A percentile compares a stretch with the other conserved stretches of the same genome.
Evolutionary conservation across 192 early-diverging fungal species (phyloP).

Genomic region (Spizellomyces sp.): DNA sequence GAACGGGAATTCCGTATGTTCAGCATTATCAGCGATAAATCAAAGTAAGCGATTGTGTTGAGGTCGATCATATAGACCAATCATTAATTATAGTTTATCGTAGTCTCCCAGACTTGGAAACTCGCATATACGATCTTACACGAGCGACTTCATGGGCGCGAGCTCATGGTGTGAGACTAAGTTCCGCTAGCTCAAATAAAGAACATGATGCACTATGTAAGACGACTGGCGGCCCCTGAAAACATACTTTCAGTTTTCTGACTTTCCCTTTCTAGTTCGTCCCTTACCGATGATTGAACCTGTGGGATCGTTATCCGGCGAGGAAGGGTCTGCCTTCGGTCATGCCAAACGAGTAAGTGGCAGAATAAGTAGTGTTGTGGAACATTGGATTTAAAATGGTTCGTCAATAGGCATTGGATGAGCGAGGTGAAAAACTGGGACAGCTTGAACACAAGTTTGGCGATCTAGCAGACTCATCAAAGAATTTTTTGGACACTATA

Average conservation of each 20-base stretch:
- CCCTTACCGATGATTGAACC: not conserved
- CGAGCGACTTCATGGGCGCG: constrained; percentile 26
- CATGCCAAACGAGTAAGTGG: not conserved
- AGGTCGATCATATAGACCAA: not conserved
- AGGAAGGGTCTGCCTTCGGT: not conserved
- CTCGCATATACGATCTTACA: constrained; percentile 22
- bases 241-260: no score
- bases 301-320: not conserved
- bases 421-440: constrained; percentile 65
- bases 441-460: constrained; percentile 60
- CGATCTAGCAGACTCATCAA: constrained; percentile 55
- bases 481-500: constrained; percentile 59
- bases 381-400: not conserved
- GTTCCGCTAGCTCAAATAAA: constrained; percentile 1
- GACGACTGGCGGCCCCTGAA: not conserved
- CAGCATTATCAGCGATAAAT: constrained; percentile 3
- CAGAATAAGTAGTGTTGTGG: no score
- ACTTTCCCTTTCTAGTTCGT: no score
- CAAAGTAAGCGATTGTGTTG: not conserved
- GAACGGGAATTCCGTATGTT: constrained; percentile 21
- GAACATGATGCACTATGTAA: constrained; percentile 30
- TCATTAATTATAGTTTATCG: not conserved
- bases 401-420: constrained; percentile 51
- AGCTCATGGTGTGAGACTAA: not conserved
- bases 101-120: constrained; percentile 21